Conservation (phyloP, 1,284 basidiomycete species). For the Malassezia arunalokei region DNA sequence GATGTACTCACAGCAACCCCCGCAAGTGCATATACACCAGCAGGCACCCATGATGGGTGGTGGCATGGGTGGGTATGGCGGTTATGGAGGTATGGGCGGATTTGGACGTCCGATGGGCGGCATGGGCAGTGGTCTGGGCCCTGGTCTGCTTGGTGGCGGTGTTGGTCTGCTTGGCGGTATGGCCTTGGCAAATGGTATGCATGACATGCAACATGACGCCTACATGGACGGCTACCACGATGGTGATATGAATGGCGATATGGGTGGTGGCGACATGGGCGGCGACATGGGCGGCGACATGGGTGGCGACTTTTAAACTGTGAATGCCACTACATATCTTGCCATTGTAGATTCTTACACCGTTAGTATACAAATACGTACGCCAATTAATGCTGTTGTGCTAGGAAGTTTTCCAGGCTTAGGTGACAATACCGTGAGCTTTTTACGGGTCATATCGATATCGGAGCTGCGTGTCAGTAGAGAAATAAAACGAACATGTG, state of each 20-base stretch:
- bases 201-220: constrained; percentile 29
- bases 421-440: constrained; percentile 38
- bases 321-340: constrained; percentile 12
- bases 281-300: constrained; percentile 5
- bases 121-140: constrained; percentile 20
- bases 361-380: constrained; percentile 13
- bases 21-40: constrained; percentile 12
- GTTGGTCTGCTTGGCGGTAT: constrained; percentile 15
- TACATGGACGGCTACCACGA: constrained; percentile 40
- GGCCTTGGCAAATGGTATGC: constrained; percentile 10
- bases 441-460: constrained; percentile 35
- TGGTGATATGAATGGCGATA: constrained; percentile 17
- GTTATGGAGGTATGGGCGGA: constrained; percentile 27
- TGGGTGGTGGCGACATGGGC: constrained; percentile 14
- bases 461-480: constrained; percentile 18
- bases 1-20: constrained; percentile 23
- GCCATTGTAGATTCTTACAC: constrained; percentile 21
- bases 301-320: constrained; percentile 15
- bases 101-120: constrained; percentile 12
- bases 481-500: constrained; percentile 25
- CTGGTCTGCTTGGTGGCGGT: constrained; percentile 35
- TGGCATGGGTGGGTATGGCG: constrained; percentile 26
- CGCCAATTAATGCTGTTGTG: constrained; percentile 39
- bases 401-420: constrained; percentile 33
- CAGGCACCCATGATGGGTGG: constrained; percentile 13